A percentile compares a stretch with the other conserved stretches of the same genome.
Conservation (phyloP, 2,329 filamentous ascomycete genomes). For the Venturia asperata region DNA sequence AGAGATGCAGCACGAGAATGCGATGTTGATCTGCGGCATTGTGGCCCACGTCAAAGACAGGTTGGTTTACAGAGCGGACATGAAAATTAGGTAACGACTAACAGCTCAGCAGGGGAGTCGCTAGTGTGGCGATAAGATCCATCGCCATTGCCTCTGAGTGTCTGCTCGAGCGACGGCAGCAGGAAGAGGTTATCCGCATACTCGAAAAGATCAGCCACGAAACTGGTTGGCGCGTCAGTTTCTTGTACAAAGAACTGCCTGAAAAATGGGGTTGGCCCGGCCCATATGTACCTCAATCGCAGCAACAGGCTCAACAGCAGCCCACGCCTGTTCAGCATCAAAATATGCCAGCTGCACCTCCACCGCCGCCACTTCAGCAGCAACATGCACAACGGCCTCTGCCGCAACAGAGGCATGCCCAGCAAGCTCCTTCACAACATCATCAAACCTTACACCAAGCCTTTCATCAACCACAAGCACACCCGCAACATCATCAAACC, state of each 20-base stretch:
- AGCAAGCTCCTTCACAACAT: constrained; percentile 15
- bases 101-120: constrained; percentile 52
- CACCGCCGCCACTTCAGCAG: constrained; percentile 22
- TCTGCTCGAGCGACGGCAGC: constrained; percentile 61
- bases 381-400: constrained; percentile 18
- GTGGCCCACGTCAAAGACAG: constrained; percentile 76
- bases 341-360: constrained; percentile 4
- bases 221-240: constrained; percentile 70
- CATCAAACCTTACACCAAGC: constrained; percentile 23
- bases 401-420: constrained; percentile 14
- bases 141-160: constrained; percentile 70
- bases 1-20: constrained; percentile 63
- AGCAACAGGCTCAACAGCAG: constrained; percentile 21
- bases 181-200: constrained; percentile 72
- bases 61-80: constrained; percentile 31
- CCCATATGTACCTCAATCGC: constrained; percentile 13
- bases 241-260: constrained; percentile 65
- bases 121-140: constrained; percentile 70
- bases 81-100: constrained; percentile 18
- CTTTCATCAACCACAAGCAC: constrained; percentile 26
- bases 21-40: constrained; percentile 82
- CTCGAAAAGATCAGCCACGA: constrained; percentile 67
- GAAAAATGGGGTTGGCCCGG: constrained; percentile 65
- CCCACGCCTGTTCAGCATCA: constrained; percentile 16
- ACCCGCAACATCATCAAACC: constrained; percentile 25